Conservation (phyloP, 2,329 filamentous ascomycete species). For the Ascochyta koolunga region DNA sequence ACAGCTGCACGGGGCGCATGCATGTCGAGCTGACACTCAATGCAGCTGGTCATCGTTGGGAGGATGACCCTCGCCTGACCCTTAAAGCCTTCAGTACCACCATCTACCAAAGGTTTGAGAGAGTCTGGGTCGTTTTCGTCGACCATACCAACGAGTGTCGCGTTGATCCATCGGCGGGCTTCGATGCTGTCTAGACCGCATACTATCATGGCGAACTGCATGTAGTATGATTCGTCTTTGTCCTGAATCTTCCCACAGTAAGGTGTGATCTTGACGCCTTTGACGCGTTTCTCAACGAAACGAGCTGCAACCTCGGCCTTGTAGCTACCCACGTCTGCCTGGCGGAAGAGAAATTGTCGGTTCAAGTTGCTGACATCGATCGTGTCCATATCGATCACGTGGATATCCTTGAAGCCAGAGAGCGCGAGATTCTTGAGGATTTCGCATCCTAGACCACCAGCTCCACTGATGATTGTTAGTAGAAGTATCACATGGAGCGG, state of each 20-base stretch:
- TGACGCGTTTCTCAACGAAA: constrained; percentile 89
- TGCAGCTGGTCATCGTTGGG: constrained; percentile 91
- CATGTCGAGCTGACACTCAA: constrained; percentile 98
- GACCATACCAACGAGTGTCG: constrained; percentile 87
- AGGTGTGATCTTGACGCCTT: constrained; percentile 89
- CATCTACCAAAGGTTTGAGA: constrained; percentile 92
- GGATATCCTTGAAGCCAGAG: constrained; percentile 94
- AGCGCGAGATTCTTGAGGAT: constrained; percentile 95
- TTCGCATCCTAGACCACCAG: constrained; percentile 92
- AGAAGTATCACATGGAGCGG: neutral
- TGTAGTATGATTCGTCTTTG: constrained; percentile 94
- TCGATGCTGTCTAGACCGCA: constrained; percentile 97
- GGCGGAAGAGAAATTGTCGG: constrained; percentile 93
- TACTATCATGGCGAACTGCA: constrained; percentile 92
- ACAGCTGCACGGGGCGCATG: constrained; percentile 97
- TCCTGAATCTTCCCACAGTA: constrained; percentile 97
- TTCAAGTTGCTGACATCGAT: constrained; percentile 99
- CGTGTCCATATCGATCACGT: constrained; percentile 99
- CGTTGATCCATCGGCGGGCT: constrained; percentile 97
- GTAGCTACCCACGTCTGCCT: constrained; percentile 86
- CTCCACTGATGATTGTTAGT: constrained; percentile 71
- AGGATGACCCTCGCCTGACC: constrained; percentile 92
- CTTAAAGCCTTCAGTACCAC: constrained; percentile 98
- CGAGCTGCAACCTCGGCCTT: constrained; percentile 92
- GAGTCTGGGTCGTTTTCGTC: constrained; percentile 82